A percentile compares a stretch with the other conserved stretches of the same genome.
Evolutionary conservation across 805 yeast species (phyloP).

Genomic region (Suhomyces xylopsoci): DNA sequence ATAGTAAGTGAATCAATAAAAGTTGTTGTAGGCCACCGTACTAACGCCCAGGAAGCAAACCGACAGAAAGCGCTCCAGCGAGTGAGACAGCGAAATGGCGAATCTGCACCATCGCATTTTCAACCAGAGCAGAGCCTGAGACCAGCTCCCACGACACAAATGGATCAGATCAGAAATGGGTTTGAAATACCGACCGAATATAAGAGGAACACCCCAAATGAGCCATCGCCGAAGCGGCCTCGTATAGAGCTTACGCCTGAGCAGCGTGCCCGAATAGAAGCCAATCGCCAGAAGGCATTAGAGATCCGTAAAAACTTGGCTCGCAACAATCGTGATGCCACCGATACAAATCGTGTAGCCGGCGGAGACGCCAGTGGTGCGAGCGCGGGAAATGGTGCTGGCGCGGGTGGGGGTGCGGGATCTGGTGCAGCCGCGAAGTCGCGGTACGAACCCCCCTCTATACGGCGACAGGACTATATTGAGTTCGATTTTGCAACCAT

Average conservation of each 20-base stretch:
- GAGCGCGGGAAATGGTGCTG: not conserved
- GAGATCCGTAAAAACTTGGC: constrained; percentile 37
- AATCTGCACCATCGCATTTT: not conserved
- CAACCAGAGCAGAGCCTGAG: not conserved
- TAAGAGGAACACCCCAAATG: not conserved
- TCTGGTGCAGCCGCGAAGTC: not conserved
- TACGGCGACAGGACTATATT: constrained; percentile 64
- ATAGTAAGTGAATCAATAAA: constrained; percentile 28
- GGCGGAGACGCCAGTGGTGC: not conserved
- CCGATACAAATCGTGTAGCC: constrained; percentile 6
- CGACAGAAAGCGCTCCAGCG: constrained; percentile 61
- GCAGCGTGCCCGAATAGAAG: constrained; percentile 48
- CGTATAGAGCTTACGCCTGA: constrained; percentile 42
- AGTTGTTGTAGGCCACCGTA: not conserved
- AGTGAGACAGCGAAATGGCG: constrained; percentile 34
- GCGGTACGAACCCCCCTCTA: constrained; percentile 28
- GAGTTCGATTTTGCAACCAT: constrained; percentile 89
- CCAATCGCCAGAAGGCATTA: constrained; percentile 53
- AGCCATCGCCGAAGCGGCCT: constrained; percentile 17
- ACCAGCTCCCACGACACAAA: not conserved
- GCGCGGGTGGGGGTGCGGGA: not conserved
- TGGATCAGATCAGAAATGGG: constrained; percentile 5
- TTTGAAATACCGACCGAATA: constrained; percentile 1
- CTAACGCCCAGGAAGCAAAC: constrained; percentile 53
- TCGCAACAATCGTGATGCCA: constrained; percentile 37